A percentile compares a stretch with the other conserved stretches of the same genome.
phyloP scores from a whole-genome alignment of 2,329 filamentous ascomycete genomes.

The Phoma herbarum region DNA sequence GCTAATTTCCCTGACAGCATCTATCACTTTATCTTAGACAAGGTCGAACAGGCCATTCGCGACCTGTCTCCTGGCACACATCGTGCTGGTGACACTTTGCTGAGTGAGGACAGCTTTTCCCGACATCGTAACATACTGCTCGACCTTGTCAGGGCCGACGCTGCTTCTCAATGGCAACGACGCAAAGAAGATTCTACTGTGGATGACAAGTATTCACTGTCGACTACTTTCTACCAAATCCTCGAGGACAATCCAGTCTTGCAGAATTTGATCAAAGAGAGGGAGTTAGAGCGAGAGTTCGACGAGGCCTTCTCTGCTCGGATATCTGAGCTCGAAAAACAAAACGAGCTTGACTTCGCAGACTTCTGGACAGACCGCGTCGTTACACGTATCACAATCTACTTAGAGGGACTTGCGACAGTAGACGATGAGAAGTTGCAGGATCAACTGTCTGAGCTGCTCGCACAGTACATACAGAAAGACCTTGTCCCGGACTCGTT shows the following conservation, averaged over 20 bases:
- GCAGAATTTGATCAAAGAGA: conserved; percentile 29
- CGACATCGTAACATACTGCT: conserved; percentile 28
- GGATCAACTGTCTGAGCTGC: conserved; percentile 46
- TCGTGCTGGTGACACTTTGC: conserved; percentile 29
- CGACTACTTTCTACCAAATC: conserved; percentile 26
- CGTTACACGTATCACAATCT: conserved; percentile 34
- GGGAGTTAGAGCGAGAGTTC: conserved; percentile 28
- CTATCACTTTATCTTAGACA: conserved; percentile 15
- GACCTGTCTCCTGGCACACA: conserved; percentile 15
- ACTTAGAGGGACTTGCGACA: conserved; percentile 35
- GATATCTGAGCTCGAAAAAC: conserved; percentile 39
- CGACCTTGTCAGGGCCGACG: conserved; percentile 29
- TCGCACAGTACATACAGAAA: conserved; percentile 41
- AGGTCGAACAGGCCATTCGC: conserved; percentile 26
- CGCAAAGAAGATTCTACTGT: conserved; percentile 29
- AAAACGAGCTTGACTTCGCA: conserved; percentile 42
- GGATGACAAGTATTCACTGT: conserved; percentile 37
- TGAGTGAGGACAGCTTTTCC: conserved; percentile 25
- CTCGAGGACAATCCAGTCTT: conserved; percentile 20
- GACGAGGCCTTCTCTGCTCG: conserved; percentile 37
- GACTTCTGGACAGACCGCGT: conserved; percentile 47
- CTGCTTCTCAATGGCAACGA: conserved; percentile 36
- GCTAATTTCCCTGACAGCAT: conserved; percentile 25
- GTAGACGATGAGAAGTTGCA: conserved; percentile 44
- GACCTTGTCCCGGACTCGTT: conserved; percentile 48